Evolutionary conservation across 331 rosid species (phyloP).

Genomic region (Cucumis variabilis): DNA sequence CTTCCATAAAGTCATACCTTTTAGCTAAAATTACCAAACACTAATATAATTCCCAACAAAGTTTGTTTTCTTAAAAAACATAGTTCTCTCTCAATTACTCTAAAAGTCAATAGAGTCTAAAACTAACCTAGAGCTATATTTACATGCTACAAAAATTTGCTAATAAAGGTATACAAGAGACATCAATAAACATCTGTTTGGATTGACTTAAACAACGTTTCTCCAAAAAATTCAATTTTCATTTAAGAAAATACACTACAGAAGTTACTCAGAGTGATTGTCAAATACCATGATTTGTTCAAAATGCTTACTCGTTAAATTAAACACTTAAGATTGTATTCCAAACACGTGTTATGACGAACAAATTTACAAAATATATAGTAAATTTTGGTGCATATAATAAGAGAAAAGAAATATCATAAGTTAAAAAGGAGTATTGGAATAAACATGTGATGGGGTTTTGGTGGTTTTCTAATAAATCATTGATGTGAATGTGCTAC

Average conservation of each 20-base stretch:
- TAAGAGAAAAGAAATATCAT: background rate
- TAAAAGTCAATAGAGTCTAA: background rate
- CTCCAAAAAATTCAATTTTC: too few species aligned
- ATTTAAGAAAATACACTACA: too few species aligned
- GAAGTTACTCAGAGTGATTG: too few species aligned
- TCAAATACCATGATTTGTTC: too few species aligned
- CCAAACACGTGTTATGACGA: background rate
- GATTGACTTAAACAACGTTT: background rate
- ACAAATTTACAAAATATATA: background rate
- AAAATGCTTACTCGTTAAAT: too few species aligned
- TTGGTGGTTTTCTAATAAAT: background rate
- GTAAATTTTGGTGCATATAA: background rate
- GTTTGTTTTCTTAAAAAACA: background rate
- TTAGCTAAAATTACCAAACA: too few species aligned
- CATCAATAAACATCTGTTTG: background rate
- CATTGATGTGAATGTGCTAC: constrained; percentile 31
- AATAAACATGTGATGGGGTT: background rate
- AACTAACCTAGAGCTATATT: background rate
- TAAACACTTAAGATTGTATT: too few species aligned
- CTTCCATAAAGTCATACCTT: too few species aligned
- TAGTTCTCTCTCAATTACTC: too few species aligned
- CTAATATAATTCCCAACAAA: too few species aligned
- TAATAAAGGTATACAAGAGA: background rate
- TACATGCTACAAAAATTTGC: too few species aligned
- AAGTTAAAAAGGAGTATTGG: background rate